Base-by-base conservation (phyloP, 495 filamentous ascomycete species). In the Thozetella sp. region DNA sequence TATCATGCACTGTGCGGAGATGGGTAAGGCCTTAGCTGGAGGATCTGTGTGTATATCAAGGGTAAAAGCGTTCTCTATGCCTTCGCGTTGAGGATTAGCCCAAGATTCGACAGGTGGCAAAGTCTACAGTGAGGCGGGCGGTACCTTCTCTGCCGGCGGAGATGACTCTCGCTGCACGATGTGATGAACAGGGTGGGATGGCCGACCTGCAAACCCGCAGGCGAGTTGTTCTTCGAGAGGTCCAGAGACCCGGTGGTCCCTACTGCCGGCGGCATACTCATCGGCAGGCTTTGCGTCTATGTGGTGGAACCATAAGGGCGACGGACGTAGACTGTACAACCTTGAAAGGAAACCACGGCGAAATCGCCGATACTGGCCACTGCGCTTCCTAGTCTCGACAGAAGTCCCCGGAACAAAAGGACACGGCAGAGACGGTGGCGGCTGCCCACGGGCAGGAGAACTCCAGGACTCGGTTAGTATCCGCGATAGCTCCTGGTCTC, bases 1-100 rank as follows among this genome's bases (percentile, higher is more conserved):
- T 19, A 20, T 48, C 43, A 48, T 48, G 43, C 43, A 48, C 43
- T 48, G 43, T 48, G 43, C 43, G 43, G 43, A 48, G n/a, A 10
- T 19, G 4, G 43, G 3, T 10, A 11, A n/a, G 43, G 4, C 12
- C 43, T 10, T 48, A 48, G 43, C n/a, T 48, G 43, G 10, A 20
- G 43, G 43, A 13, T 10, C 12, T 48, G 43, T 48, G 43, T 48
- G 43, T 48, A 20, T 48, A 20, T 10, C n/a, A 10, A 48, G 43
- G 43, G 43, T 48, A 48, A 48, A 37, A 48, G 12, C 43, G 43
- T 13, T 48, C 20, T 19, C 43, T 48, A 48, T 48, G 43, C 43
- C 43, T 48, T 20, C 43, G 43, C 20, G n/a, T 11, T 48, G 43
- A n/a, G 43, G n/a, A 20, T 11, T n/a, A 48, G 9, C n/a, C n/a